Evolutionary conservation across 1,139 yeast genomes (phyloP).

Genomic region (Suhomyces taliae): DNA sequence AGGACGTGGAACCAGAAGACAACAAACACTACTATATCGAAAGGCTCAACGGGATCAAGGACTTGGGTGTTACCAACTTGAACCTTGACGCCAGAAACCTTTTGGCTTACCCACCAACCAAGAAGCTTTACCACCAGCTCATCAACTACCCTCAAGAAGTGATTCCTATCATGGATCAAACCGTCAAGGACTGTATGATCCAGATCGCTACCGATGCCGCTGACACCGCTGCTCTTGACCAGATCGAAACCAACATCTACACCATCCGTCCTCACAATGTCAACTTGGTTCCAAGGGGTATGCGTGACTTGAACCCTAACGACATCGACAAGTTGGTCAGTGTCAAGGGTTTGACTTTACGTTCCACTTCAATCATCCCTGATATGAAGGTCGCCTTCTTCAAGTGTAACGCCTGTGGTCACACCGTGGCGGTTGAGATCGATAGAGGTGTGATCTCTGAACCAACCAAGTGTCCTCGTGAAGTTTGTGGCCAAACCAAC

Average conservation of each 20-base stretch:
- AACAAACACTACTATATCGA: conserved; percentile 74
- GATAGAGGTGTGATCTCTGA: conserved; percentile 94
- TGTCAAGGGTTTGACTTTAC: conserved; percentile 84
- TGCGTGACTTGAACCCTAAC: conserved; percentile 93
- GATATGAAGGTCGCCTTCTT: conserved; percentile 98
- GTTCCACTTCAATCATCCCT: conserved; percentile 91
- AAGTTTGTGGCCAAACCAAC: conserved; percentile 78
- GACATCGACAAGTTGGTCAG: conserved; percentile 93
- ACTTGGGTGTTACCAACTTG: conserved; percentile 75
- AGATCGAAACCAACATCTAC: conserved; percentile 77
- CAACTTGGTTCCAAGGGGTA: conserved; percentile 65
- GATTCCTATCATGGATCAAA: conserved; percentile 96
- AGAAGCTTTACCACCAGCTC: conserved; percentile 78
- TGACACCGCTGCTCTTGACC: conserved; percentile 48
- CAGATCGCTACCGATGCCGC: conserved; percentile 67
- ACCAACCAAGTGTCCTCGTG: conserved; percentile 90
- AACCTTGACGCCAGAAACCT: conserved; percentile 83
- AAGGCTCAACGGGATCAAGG: conserved; percentile 71
- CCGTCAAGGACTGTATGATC: conserved; percentile 86
- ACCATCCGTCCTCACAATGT: conserved; percentile 87
- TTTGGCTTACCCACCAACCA: conserved; percentile 72
- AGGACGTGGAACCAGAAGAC: conserved; percentile 54
- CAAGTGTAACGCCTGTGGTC: conserved; percentile 93
- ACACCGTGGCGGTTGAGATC: conserved; percentile 86
- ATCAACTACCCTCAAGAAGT: conserved; percentile 95